A percentile compares a stretch with the other conserved stretches of the same genome.
phyloP scores from a whole-genome alignment of 1,139 yeast species.

The Candida tropicalis region DNA sequence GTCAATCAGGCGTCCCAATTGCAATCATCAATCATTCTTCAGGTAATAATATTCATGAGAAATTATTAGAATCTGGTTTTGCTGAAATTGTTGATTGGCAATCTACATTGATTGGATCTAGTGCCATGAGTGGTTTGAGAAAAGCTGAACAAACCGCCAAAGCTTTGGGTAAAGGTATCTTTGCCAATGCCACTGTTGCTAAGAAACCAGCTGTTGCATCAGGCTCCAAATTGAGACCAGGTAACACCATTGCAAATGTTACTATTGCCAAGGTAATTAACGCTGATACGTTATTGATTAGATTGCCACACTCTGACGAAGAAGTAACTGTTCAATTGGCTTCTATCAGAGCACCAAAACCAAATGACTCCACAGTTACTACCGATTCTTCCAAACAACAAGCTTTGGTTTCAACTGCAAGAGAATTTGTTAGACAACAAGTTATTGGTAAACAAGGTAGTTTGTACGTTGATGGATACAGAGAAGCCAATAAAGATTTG shows the following conservation, averaged over 20 bases:
- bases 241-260: slow-evolving; percentile 53
- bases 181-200: slow-evolving; percentile 43
- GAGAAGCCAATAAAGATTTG: slow-evolving; percentile 60
- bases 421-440: slow-evolving; percentile 69
- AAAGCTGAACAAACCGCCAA: slow-evolving; percentile 71
- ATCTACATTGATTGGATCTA: slow-evolving; percentile 68
- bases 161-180: slow-evolving; percentile 61
- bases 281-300: slow-evolving; percentile 66
- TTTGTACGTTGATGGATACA: slow-evolving; percentile 62
- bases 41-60: slow-evolving; percentile 65
- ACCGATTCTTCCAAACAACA: slow-evolving; percentile 36
- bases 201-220: slow-evolving; percentile 19
- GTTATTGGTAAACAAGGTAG: slow-evolving; percentile 70
- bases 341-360: slow-evolving; percentile 73
- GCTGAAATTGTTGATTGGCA: slow-evolving; percentile 87
- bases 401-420: slow-evolving; percentile 63
- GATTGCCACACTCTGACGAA: slow-evolving; percentile 47
- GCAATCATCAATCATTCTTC: slow-evolving; percentile 71
- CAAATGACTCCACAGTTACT: slow-evolving; percentile 58
- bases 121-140: slow-evolving; percentile 62
- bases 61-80: slow-evolving; percentile 66
- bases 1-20: slow-evolving; percentile 64
- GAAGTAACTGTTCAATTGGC: slow-evolving; percentile 71
- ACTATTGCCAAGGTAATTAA: slow-evolving; percentile 62
- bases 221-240: slow-evolving; percentile 38